These are phyloP conservation scores for Mayamaea pseudoterrestris DNA, from an alignment of 108 stramenopile species.

Conservation along the genomic window DNA sequence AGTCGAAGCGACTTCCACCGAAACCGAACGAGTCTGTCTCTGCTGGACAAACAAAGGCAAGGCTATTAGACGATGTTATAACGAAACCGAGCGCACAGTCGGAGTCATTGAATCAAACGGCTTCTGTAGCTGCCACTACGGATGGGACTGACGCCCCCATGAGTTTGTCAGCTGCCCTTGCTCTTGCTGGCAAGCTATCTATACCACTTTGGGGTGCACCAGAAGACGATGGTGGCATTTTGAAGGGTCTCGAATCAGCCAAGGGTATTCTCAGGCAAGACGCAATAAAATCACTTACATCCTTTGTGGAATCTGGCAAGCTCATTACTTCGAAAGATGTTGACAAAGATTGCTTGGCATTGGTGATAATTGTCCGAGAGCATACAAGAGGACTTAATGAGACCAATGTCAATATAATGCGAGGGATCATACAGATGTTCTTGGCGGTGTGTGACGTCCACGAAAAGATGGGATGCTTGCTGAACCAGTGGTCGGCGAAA, in stretches of 20 bases:
- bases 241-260: conserved; percentile 55
- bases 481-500: conserved; percentile 23
- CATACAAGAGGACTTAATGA: conserved; percentile 71
- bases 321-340: conserved; percentile 4
- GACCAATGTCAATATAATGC: conserved; percentile 67
- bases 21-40: no score
- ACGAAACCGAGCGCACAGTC: no score
- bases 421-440: conserved; percentile 49
- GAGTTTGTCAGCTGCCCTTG: conserved; percentile 40
- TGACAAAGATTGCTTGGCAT: conserved; percentile 12
- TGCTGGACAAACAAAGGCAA: no score
- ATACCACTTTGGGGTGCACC: conserved; percentile 62
- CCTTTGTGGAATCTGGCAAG: conserved; percentile 23
- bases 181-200: conserved; percentile 17
- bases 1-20: no score
- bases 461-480: conserved; percentile 10
- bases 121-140: neutral
- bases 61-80: no score
- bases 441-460: conserved; percentile 32
- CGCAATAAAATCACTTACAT: conserved; percentile 42
- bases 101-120: neutral
- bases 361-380: conserved; percentile 53
- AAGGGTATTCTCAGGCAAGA: conserved; percentile 52
- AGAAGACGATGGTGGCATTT: conserved; percentile 49
- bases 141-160: conserved; percentile 10